Percentiles rank a stretch among this genome's conserved stretches.
phyloP scores from a whole-genome alignment of 305 asterid species.

The Galium porrigens region DNA sequence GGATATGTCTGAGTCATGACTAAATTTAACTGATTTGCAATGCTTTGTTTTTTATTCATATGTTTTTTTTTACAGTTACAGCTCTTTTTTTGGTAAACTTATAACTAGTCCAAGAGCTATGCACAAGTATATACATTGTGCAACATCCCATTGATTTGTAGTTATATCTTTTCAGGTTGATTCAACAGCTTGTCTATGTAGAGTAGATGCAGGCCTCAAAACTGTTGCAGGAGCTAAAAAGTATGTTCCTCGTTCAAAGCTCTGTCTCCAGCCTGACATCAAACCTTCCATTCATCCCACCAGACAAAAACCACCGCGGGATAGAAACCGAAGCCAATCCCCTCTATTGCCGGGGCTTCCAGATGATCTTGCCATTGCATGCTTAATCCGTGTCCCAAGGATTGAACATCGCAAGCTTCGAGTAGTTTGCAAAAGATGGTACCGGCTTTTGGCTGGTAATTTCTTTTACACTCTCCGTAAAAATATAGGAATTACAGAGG shows the following conservation, averaged over 20 bases:
- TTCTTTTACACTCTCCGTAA: conserved; percentile 49
- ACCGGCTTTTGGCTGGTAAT: conserved; percentile 46
- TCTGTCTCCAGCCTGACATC: conserved; percentile 50
- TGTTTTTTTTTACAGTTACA: background rate
- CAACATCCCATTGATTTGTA: background rate
- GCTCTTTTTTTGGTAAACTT: background rate
- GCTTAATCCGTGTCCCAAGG: conserved; percentile 58
- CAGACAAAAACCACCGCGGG: conserved; percentile 43
- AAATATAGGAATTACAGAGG: conserved; percentile 41
- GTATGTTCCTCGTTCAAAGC: conserved; percentile 48
- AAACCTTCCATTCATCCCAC: conserved; percentile 52
- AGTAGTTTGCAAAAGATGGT: conserved; percentile 56
- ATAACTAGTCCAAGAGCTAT: background rate
- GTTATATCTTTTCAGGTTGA: conserved; percentile 36
- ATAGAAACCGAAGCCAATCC: conserved; percentile 34
- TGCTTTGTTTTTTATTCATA: background rate
- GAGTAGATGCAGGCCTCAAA: conserved; percentile 56
- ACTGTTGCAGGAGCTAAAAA: conserved; percentile 51
- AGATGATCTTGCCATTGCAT: conserved; percentile 60
- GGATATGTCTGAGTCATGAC: background rate
- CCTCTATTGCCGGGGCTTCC: conserved; percentile 61
- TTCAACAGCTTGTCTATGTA: conserved; percentile 51
- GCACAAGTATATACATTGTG: background rate
- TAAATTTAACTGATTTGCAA: background rate
- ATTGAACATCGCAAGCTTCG: conserved; percentile 47